Conservation (phyloP, 768 basidiomycete genomes). For the Candolleomyces eurysporus region DNA sequence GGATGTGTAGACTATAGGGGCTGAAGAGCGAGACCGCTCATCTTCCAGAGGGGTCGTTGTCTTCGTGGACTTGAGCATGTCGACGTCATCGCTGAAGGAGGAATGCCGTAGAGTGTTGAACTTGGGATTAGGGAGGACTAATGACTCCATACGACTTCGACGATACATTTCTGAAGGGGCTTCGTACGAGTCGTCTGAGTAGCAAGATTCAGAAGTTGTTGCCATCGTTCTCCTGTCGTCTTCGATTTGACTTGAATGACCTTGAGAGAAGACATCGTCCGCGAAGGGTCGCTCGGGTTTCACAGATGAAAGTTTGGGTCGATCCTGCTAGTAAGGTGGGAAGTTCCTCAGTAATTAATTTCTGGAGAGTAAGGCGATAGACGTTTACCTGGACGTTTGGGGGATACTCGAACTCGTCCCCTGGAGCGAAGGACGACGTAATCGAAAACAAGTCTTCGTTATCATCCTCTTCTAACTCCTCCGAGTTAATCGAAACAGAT, state of each 20-base stretch:
- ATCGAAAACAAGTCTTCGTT: not conserved
- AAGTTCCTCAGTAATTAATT: not conserved
- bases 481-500: not conserved
- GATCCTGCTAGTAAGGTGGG: not conserved
- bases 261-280: no score
- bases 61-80: no score
- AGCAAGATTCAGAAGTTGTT: slow-evolving; percentile 2
- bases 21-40: not conserved
- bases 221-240: not conserved
- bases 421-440: not conserved
- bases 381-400: not conserved
- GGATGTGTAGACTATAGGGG: not conserved
- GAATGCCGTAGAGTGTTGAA: not conserved
- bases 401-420: not conserved
- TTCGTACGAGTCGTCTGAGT: slow-evolving; percentile 1
- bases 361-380: not conserved
- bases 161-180: not conserved
- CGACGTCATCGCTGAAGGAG: no score
- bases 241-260: not conserved
- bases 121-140: not conserved
- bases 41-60: no score
- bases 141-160: not conserved
- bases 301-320: not conserved
- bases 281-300: no score
- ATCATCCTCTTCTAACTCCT: not conserved